phyloP scores from a whole-genome alignment of 495 filamentous ascomycete species.

The Acidomyces sp. region DNA sequence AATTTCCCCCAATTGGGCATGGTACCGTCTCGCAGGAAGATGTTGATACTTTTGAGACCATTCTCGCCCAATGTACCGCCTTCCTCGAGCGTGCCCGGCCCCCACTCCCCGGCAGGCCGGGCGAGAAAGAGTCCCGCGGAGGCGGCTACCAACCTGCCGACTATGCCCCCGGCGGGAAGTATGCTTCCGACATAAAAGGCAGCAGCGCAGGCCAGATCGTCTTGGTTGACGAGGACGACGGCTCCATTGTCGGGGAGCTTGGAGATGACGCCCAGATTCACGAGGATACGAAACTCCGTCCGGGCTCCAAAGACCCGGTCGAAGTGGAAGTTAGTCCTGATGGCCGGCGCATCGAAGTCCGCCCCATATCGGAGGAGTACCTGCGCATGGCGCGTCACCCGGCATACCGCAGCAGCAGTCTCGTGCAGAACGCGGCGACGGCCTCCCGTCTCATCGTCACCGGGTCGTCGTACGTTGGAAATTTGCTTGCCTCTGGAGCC shows the following conservation, averaged over 20 bases:
- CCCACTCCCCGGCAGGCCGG: slow-evolving; percentile 39
- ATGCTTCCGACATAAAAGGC: slow-evolving; percentile 35
- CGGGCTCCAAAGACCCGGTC: slow-evolving; percentile 86
- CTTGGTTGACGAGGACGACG: slow-evolving; percentile 86
- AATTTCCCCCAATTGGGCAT: slow-evolving; percentile 63
- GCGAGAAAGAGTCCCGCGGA: too few species aligned
- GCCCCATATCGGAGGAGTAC: slow-evolving; percentile 67
- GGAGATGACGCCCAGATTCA: slow-evolving; percentile 67
- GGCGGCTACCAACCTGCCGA: slow-evolving; percentile 63
- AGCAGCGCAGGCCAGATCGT: slow-evolving; percentile 58
- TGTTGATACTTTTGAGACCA: slow-evolving; percentile 91
- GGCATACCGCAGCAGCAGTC: slow-evolving; percentile 69
- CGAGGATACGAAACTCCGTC: slow-evolving; percentile 57
- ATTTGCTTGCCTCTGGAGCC: slow-evolving; percentile 59
- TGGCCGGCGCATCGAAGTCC: slow-evolving; percentile 57
- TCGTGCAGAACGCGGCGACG: slow-evolving; percentile 80
- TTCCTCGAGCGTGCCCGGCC: slow-evolving; percentile 63
- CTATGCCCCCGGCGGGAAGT: slow-evolving; percentile 67
- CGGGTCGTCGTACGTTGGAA: slow-evolving; percentile 62
- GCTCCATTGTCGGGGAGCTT: slow-evolving; percentile 85
- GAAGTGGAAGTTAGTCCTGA: slow-evolving; percentile 73
- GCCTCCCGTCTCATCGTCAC: slow-evolving; percentile 92
- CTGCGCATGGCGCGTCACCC: slow-evolving; percentile 72
- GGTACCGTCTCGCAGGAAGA: slow-evolving; percentile 76
- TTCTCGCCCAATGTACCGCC: slow-evolving; percentile 86